phyloP scores from a whole-genome alignment of 495 filamentous ascomycete species.

The Trichoderma gamsii region DNA sequence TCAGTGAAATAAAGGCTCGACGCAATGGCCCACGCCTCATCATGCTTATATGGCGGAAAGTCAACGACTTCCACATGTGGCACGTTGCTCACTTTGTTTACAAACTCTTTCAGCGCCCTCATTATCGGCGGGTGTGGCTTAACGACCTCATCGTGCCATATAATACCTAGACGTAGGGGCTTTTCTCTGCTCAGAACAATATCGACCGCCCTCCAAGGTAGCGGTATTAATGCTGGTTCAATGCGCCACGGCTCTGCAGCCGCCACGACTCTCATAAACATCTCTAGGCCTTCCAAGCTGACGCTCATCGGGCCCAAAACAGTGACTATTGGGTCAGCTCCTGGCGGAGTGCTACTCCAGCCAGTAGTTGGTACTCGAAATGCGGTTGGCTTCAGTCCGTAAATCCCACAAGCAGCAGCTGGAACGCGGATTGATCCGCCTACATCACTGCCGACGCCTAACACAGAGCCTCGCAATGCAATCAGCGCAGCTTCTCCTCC shows the following conservation, averaged over 20 bases:
- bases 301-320: conserved; percentile 60
- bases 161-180: neutral
- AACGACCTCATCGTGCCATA: neutral
- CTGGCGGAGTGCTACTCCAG: conserved; percentile 41
- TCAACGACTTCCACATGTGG: conserved; percentile 51
- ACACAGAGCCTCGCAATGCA: conserved; percentile 48
- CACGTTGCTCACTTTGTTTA: neutral
- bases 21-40: conserved; percentile 53
- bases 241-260: conserved; percentile 41
- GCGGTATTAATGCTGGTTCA: neutral
- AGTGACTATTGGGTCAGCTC: conserved; percentile 55
- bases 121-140: neutral
- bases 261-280: conserved; percentile 58
- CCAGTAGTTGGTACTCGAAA: conserved; percentile 52
- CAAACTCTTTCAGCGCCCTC: neutral
- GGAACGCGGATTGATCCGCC: conserved; percentile 63
- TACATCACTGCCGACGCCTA: conserved; percentile 66
- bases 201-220: neutral
- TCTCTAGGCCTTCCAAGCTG: conserved; percentile 54
- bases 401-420: conserved; percentile 54
- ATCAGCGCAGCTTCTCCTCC: conserved; percentile 62
- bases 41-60: conserved; percentile 60
- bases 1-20: conserved; percentile 51
- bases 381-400: conserved; percentile 28
- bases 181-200: neutral